Percentiles rank a stretch among this genome's conserved stretches.
These are phyloP conservation scores for Tuber microsphaerosporum DNA, from an alignment of 495 filamentous ascomycete genomes.

Conservation along the genomic window DNA sequence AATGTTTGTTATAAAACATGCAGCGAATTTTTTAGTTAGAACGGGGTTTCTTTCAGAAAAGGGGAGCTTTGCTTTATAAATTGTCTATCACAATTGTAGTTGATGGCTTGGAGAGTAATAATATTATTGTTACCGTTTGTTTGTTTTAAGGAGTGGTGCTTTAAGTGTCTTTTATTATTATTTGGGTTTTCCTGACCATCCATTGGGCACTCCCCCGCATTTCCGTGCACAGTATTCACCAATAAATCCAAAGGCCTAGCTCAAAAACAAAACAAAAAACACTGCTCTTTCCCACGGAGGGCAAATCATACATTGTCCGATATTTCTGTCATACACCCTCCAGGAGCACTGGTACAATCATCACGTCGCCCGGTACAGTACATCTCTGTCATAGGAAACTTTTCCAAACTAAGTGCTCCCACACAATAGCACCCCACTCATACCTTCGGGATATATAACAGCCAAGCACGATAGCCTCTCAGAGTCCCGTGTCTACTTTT, in stretches of 20 bases:
- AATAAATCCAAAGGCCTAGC: too few relatives aligned
- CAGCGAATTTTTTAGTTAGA: too few relatives aligned
- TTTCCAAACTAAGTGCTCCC: background rate
- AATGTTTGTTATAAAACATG: too few relatives aligned
- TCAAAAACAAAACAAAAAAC: too few relatives aligned
- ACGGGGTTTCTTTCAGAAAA: too few relatives aligned
- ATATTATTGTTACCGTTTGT: too few relatives aligned
- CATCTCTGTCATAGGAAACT: background rate
- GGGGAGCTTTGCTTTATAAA: too few relatives aligned
- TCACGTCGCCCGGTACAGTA: background rate
- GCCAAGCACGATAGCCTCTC: background rate
- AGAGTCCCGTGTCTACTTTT: background rate
- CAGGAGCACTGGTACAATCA: background rate
- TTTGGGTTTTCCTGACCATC: too few relatives aligned
- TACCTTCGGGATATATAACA: background rate
- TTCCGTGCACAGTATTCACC: too few relatives aligned
- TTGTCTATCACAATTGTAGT: too few relatives aligned
- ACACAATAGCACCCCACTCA: background rate
- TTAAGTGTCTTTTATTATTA: background rate
- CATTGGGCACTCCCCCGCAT: too few relatives aligned
- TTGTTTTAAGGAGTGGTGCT: background rate
- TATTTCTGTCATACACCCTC: background rate
- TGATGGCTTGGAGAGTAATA: too few relatives aligned
- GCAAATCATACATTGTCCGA: background rate
- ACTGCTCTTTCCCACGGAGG: background rate